phyloP scores from a whole-genome alignment of 2,329 filamentous ascomycete species.

The Colletotrichum lindemuthianum region DNA sequence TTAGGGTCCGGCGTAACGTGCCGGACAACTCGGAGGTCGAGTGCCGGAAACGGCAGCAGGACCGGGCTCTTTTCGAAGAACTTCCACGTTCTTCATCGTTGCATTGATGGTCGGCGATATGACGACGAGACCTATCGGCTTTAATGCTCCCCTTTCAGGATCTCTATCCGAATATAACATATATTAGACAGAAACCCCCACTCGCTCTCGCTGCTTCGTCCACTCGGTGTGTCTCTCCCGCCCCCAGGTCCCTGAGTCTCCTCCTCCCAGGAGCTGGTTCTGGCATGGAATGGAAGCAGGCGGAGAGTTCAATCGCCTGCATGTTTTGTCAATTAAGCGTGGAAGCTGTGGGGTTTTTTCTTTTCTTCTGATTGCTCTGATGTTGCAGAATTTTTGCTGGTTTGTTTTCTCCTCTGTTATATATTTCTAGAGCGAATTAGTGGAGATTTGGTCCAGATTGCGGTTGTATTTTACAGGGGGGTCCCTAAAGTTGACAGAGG shows the following conservation, averaged over 20 bases:
- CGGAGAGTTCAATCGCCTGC: slow-evolving; percentile 30
- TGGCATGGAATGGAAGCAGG: slow-evolving; percentile 31
- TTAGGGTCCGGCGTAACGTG: not conserved
- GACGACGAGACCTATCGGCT: slow-evolving; percentile 19
- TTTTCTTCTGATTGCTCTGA: not conserved
- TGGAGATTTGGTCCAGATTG: not conserved
- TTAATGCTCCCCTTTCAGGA: slow-evolving; percentile 6
- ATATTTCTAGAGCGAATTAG: not conserved
- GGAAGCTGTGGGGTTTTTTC: not conserved
- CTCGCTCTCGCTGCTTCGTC: slow-evolving; percentile 23
- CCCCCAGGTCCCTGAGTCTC: slow-evolving; percentile 23
- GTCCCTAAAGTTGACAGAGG: no score
- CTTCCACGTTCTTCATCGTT: not conserved
- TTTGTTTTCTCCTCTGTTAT: not conserved
- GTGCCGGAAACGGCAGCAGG: slow-evolving; percentile 19
- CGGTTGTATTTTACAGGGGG: no score
- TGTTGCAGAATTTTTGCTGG: slow-evolving; percentile 27
- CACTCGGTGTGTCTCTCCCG: slow-evolving; percentile 16
- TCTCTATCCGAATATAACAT: no score
- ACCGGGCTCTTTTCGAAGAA: slow-evolving; percentile 17
- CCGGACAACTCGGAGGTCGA: not conserved
- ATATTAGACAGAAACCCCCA: not conserved
- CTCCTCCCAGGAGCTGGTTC: slow-evolving; percentile 8
- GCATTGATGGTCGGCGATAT: slow-evolving; percentile 25
- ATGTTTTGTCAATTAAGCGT: slow-evolving; percentile 27